phyloP scores from a whole-genome alignment of 106 monocot species.

The Platanthera guangdongensis region DNA sequence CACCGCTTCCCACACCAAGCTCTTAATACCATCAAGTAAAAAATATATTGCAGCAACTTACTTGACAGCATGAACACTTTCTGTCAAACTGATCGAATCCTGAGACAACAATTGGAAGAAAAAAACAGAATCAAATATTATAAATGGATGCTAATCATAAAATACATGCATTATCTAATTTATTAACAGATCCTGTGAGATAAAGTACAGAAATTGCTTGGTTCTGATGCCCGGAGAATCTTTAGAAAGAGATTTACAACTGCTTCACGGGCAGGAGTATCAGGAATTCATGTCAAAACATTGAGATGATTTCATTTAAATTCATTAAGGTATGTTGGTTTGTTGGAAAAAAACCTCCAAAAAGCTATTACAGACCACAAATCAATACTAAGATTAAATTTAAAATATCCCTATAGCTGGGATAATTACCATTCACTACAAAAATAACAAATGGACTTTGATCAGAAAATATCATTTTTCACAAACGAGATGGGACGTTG shows the following conservation, averaged over 20 bases:
- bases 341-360: neutral
- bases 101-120: slow-evolving; percentile 22
- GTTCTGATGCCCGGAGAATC: neutral
- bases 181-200: neutral
- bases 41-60: slow-evolving; percentile 26
- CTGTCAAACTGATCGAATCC: slow-evolving; percentile 82
- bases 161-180: neutral
- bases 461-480: neutral
- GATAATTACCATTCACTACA: neutral
- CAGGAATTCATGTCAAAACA: neutral
- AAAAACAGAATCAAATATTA: neutral
- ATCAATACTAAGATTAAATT: neutral
- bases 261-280: neutral
- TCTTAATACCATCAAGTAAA: neutral
- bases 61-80: slow-evolving; percentile 76
- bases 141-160: neutral
- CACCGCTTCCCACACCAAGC: too few relatives aligned
- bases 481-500: neutral
- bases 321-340: neutral
- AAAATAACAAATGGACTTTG: neutral
- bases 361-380: neutral
- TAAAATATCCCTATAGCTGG: neutral
- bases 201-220: neutral
- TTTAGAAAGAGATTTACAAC: neutral
- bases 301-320: neutral